Conservation (phyloP, 148 eudicot genomes). For the Persicaria maculosa region DNA sequence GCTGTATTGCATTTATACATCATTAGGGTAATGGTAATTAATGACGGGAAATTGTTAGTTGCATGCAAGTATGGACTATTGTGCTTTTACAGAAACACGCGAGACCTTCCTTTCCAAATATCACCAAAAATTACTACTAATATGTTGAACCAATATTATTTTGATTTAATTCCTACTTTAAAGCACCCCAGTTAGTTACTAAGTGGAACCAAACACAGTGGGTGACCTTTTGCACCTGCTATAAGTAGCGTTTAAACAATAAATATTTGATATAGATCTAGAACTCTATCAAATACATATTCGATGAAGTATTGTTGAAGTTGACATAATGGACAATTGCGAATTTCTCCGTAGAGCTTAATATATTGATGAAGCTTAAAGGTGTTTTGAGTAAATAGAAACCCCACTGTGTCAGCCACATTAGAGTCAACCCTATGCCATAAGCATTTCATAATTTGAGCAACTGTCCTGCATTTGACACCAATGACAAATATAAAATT, state of each 20-base stretch:
- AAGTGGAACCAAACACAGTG: neutral
- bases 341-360: neutral
- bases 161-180: neutral
- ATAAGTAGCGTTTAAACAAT: neutral
- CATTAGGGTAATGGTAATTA: neutral
- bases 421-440: neutral
- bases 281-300: neutral
- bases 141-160: neutral
- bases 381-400: neutral
- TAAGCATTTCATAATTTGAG: neutral
- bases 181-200: neutral
- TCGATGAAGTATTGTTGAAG: neutral
- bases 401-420: neutral
- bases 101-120: neutral
- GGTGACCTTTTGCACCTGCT: neutral
- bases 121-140: neutral
- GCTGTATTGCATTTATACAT: neutral
- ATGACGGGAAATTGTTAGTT: neutral
- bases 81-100: neutral
- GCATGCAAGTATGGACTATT: neutral
- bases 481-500: neutral
- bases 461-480: neutral
- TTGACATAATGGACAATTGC: neutral
- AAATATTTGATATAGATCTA: neutral
- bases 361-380: neutral